Base-by-base conservation (phyloP, 2,329 filamentous ascomycete species). In the Myriangium duriaei region DNA sequence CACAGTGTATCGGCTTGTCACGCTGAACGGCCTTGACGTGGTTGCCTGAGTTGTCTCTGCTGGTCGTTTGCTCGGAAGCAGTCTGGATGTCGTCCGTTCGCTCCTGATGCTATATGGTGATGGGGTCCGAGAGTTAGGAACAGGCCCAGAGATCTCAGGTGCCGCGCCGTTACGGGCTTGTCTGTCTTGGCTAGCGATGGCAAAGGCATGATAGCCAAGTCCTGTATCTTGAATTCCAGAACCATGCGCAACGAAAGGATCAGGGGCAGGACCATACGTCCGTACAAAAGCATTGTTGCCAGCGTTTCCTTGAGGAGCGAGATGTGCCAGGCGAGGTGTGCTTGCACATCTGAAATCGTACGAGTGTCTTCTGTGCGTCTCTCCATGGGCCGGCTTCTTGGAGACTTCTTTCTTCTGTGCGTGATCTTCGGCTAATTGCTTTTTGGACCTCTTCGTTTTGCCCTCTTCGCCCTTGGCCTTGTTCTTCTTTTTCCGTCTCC, bases 311-410 rank as follows among this genome's bases (percentile, higher is more conserved):
- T 7, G 21, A 26, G 21, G 21, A 7, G 21, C n/a, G n/a, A 47
- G 48, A 6, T 44, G 45, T 15, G 50, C 47, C 26, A 48, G 45
- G 1, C 46, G 45, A 6, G 51, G 44, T 13, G 54, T 49, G 7
- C 44, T 48, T 19, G 54, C 47, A 40, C 56, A 53, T 10, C 51
- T 42, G 35, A 58, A 57, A 38, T 57, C 54, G 30, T 54, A 56
- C n/a, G 52, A 55, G 11, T 51, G 39, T n/a, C n/a, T n/a, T n/a
- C n/a, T n/a, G n/a, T n/a, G n/a, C n/a, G n/a, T n/a, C n/a, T n/a
- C n/a, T n/a, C n/a, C n/a, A n/a, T n/a, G n/a, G n/a, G 12, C 39
- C n/a, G n/a, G n/a, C n/a, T n/a, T n/a, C n/a, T n/a, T n/a, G n/a
- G n/a, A n/a, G n/a, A n/a, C n/a, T n/a, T n/a, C n/a, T n/a, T n/a